Evolutionary conservation across 768 basidiomycete species (phyloP).

Genomic region (Rhodotorula babjevae): DNA sequence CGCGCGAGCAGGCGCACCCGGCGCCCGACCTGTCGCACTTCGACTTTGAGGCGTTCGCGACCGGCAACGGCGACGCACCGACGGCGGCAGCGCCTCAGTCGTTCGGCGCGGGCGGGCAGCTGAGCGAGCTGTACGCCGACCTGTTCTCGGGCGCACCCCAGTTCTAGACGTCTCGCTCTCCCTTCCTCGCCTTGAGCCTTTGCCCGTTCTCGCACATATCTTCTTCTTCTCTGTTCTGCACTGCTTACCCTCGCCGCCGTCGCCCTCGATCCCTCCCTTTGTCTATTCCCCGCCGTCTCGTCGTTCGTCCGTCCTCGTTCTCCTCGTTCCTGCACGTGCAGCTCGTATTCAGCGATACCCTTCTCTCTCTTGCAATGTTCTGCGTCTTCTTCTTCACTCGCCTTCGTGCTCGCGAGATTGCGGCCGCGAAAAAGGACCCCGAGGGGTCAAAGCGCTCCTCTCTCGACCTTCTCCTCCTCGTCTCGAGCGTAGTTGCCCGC

Average conservation of each 20-base stretch:
- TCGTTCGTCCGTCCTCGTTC: neutral
- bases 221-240: too few relatives aligned
- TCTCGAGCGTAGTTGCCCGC: too few relatives aligned
- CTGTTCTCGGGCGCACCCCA: constrained; percentile 1
- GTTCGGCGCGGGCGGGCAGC: neutral
- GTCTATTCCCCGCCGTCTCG: too few relatives aligned
- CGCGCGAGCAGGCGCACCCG: neutral
- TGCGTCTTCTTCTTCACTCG: too few relatives aligned
- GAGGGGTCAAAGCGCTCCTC: too few relatives aligned
- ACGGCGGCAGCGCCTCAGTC: neutral
- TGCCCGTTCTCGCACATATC: neutral
- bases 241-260: neutral
- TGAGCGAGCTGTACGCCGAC: constrained; percentile 17
- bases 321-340: neutral
- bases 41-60: constrained; percentile 10
- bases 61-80: neutral
- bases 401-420: too few relatives aligned
- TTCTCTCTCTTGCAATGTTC: too few relatives aligned
- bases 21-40: constrained; percentile 7
- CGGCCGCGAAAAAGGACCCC: too few relatives aligned
- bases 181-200: neutral
- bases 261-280: too few relatives aligned
- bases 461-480: too few relatives aligned
- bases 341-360: neutral
- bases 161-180: neutral